Evolutionary conservation across 805 yeast genomes (phyloP).

Genomic region (Candida germanica): DNA sequence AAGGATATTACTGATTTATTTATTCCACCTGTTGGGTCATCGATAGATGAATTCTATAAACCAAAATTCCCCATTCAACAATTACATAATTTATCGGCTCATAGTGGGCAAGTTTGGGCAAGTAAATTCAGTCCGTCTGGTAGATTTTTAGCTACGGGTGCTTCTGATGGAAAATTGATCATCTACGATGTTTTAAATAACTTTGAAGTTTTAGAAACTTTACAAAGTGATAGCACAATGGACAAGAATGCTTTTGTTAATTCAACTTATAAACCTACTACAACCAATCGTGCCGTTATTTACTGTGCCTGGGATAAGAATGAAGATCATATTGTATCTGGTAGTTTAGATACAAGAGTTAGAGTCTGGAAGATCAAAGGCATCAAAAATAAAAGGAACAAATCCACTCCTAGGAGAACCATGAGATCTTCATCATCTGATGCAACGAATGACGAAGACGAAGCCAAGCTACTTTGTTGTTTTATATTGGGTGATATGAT

Average conservation of each 20-base stretch:
- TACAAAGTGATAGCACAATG: conserved; percentile 25
- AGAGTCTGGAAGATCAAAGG: conserved; percentile 61
- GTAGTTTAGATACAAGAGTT: conserved; percentile 69
- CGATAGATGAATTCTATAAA: conserved; percentile 15
- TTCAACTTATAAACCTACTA: conserved; percentile 22
- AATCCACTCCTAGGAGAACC: conserved; percentile 20
- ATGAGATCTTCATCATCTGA: conserved; percentile 21
- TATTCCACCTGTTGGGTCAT: conserved; percentile 14
- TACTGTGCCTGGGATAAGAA: conserved; percentile 76
- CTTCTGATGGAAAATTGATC: conserved; percentile 61
- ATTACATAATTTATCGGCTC: conserved; percentile 47
- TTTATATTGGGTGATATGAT: conserved; percentile 40
- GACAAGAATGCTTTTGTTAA: conserved; percentile 27
- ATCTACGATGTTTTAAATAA: conserved; percentile 60
- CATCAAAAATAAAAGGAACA: conserved; percentile 16
- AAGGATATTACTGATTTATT: conserved; percentile 6
- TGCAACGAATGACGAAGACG: conserved; percentile 12
- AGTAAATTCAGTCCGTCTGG: conserved; percentile 78
- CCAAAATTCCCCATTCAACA: conserved; percentile 47
- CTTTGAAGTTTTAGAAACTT: conserved; percentile 28
- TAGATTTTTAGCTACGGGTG: conserved; percentile 68
- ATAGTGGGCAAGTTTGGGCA: conserved; percentile 81
- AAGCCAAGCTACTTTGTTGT: conserved; percentile 26
- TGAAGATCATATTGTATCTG: conserved; percentile 62
- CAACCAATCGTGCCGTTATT: conserved; percentile 45